These are phyloP conservation scores for Globisporangium nodosum DNA, from an alignment of 352 stramenopile genomes.

Conservation along the genomic window DNA sequence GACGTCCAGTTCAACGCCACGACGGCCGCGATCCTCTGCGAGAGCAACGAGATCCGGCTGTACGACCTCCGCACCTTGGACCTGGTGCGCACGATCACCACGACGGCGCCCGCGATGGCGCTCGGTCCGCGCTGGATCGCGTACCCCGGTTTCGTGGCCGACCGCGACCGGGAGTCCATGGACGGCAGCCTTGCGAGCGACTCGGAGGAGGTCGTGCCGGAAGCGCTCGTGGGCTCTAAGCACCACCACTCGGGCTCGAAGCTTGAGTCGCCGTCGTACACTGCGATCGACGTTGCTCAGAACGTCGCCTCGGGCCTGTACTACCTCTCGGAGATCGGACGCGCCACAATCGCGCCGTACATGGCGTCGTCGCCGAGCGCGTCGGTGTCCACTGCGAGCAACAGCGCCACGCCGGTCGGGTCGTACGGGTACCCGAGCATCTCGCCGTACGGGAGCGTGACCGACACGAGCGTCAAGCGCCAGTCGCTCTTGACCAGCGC, in stretches of 20 bases:
- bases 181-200: conserved; percentile 28
- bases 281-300: conserved; percentile 78
- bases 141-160: conserved; percentile 42
- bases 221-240: conserved; percentile 15
- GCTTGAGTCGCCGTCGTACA: conserved; percentile 35
- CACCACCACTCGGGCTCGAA: conserved; percentile 14
- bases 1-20: conserved; percentile 60
- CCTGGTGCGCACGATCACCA: conserved; percentile 36
- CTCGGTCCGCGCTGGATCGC: conserved; percentile 65
- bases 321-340: conserved; percentile 70
- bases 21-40: conserved; percentile 54
- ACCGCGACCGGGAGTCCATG: conserved; percentile 19
- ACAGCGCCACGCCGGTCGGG: conserved; percentile 11
- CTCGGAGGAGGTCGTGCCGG: conserved; percentile 38
- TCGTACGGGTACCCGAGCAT: conserved; percentile 17
- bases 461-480: conserved; percentile 8
- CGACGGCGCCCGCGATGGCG: conserved; percentile 54
- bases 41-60: conserved; percentile 61
- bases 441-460: conserved; percentile 8
- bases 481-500: conserved; percentile 7
- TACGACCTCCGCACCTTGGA: conserved; percentile 51
- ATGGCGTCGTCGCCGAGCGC: conserved; percentile 55
- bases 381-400: conserved; percentile 13
- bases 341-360: conserved; percentile 67
- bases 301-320: conserved; percentile 86